These are phyloP conservation scores for Colletotrichum truncatum DNA, from an alignment of 2,329 filamentous ascomycete species.

Conservation along the genomic window DNA sequence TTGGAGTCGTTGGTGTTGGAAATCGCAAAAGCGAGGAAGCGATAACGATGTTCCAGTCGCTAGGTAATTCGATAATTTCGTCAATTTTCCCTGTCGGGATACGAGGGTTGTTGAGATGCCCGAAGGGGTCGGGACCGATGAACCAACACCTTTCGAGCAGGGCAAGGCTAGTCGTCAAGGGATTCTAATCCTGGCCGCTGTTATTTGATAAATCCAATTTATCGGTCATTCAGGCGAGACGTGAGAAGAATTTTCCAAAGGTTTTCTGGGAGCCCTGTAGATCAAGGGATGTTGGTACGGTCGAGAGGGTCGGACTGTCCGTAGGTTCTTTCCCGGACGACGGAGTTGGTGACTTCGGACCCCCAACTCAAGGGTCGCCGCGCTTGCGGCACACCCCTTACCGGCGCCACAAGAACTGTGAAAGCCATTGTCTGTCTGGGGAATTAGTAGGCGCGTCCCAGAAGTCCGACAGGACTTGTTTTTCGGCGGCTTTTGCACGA, in stretches of 20 bases:
- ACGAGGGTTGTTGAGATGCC: conserved; percentile 7
- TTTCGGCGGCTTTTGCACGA: background rate
- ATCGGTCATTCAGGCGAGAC: background rate
- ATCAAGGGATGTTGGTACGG: conserved; percentile 3
- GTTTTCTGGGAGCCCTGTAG: background rate
- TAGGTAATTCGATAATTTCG: background rate
- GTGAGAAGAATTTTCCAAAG: background rate
- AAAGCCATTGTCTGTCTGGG: background rate
- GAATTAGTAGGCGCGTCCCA: background rate
- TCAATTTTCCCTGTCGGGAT: background rate
- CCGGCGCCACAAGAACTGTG: conserved; percentile 1
- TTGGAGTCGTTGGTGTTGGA: background rate
- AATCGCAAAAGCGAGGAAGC: background rate
- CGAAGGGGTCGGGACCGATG: background rate
- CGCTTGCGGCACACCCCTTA: conserved; percentile 13
- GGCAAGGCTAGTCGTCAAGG: background rate
- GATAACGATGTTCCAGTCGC: background rate
- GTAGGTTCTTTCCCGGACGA: conserved; percentile 19
- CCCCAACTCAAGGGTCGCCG: conserved; percentile 26
- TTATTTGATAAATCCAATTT: background rate
- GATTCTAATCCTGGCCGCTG: background rate
- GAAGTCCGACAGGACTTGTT: background rate
- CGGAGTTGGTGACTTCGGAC: conserved; percentile 29
- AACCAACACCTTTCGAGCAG: background rate
- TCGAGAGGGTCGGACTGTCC: background rate